These are phyloP conservation scores for Termitomyces titanicus DNA, from an alignment of 768 basidiomycete genomes.

Conservation along the genomic window DNA sequence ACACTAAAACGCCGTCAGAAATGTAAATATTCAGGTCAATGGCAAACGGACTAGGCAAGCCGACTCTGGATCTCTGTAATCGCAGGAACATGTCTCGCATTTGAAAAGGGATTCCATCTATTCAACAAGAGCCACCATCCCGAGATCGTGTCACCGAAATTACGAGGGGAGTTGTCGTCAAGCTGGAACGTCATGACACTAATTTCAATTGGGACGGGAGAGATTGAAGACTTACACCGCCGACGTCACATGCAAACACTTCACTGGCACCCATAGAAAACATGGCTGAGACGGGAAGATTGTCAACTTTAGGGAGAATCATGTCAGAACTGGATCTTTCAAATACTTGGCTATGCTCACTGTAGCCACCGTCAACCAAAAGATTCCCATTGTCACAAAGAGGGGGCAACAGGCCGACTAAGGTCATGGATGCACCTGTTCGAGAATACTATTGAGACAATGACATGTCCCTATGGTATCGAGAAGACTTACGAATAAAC, in stretches of 20 bases:
- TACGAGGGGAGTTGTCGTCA: constrained; percentile 93
- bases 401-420: constrained; percentile 93
- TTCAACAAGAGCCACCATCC: constrained; percentile 96
- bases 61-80: constrained; percentile 94
- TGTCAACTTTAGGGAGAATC: constrained; percentile 61
- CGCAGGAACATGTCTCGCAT: constrained; percentile 70
- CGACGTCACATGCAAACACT: constrained; percentile 93
- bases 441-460: neutral
- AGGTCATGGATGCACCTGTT: constrained; percentile 91
- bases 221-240: constrained; percentile 53
- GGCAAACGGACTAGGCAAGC: constrained; percentile 79
- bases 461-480: neutral
- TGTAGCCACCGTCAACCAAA: constrained; percentile 86
- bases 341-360: constrained; percentile 38
- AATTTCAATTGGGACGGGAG: neutral
- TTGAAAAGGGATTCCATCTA: constrained; percentile 89
- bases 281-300: constrained; percentile 89
- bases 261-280: constrained; percentile 85
- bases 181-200: constrained; percentile 39
- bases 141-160: constrained; percentile 92
- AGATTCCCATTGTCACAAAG: constrained; percentile 92
- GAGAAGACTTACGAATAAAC: constrained; percentile 61
- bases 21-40: neutral
- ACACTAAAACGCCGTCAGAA: constrained; percentile 51
- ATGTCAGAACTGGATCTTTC: neutral